Evolutionary conservation across 1,139 yeast species (phyloP).

Genomic region (Arxiozyma slooffiae): DNA sequence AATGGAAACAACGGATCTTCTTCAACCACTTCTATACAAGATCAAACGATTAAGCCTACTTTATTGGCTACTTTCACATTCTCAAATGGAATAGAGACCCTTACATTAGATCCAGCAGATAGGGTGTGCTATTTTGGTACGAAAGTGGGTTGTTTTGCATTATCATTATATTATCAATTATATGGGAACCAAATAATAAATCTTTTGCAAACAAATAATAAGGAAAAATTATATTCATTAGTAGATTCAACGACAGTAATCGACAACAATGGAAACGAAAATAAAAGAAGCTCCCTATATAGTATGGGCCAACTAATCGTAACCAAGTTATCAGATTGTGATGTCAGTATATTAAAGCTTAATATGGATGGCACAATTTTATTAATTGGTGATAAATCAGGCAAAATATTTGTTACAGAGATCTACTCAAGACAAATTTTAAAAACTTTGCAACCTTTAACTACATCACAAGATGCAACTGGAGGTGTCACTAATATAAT

Average conservation of each 20-base stretch:
- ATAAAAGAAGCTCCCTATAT: conserved; percentile 14
- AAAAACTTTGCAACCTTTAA: conserved; percentile 50
- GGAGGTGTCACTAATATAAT: conserved; percentile 34
- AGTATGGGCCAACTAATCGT: conserved; percentile 24
- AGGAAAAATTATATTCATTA: conserved; percentile 21
- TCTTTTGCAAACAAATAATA: conserved; percentile 16
- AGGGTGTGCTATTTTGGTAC: conserved; percentile 67
- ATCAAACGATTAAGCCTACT: conserved; percentile 14
- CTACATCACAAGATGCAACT: conserved; percentile 22
- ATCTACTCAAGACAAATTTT: conserved; percentile 68
- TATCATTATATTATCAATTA: conserved; percentile 21
- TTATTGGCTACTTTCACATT: conserved; percentile 65
- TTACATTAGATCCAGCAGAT: conserved; percentile 75
- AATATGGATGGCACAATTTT: conserved; percentile 71
- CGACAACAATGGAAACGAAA: conserved; percentile 4
- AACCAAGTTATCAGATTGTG: conserved; percentile 13
- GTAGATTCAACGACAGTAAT: conserved; percentile 11
- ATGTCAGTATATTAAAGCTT: conserved; percentile 45
- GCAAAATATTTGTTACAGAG: conserved; percentile 62
- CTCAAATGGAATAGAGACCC: conserved; percentile 45
- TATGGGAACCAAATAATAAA: conserved; percentile 17
- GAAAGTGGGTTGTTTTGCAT: conserved; percentile 39
- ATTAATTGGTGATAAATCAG: conserved; percentile 64
- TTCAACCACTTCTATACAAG: not conserved
- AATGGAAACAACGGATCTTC: not conserved